Evolutionary conservation across 2,329 filamentous ascomycete genomes (phyloP).

Genomic region (Exophiala calicioides): DNA sequence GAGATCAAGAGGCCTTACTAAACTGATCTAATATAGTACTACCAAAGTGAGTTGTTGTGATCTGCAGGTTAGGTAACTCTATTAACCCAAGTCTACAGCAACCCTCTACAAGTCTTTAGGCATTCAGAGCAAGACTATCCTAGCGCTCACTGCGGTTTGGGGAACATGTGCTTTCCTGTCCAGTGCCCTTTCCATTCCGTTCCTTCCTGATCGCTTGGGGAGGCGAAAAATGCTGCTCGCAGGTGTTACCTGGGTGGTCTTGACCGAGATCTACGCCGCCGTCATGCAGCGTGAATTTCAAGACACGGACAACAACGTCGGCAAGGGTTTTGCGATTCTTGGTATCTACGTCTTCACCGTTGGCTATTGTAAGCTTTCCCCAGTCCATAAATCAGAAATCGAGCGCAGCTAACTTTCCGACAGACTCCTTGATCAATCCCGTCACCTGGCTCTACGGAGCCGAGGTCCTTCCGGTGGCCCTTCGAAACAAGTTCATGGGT

Average conservation of each 20-base stretch:
- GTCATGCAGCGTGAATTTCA: slow-evolving; percentile 61
- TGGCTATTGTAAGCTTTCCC: slow-evolving; percentile 49
- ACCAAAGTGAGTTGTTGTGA: slow-evolving; percentile 53
- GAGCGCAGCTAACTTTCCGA: background rate
- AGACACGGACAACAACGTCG: slow-evolving; percentile 54
- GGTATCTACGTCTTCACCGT: slow-evolving; percentile 62
- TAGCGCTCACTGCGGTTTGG: slow-evolving; percentile 79
- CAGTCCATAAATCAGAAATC: background rate
- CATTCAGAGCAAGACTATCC: slow-evolving; percentile 44
- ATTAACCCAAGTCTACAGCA: slow-evolving; percentile 51
- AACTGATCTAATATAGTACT: slow-evolving; percentile 51
- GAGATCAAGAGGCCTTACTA: background rate
- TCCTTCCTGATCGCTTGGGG: slow-evolving; percentile 59
- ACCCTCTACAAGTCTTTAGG: slow-evolving; percentile 69
- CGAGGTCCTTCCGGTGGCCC: slow-evolving; percentile 84
- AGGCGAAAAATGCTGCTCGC: slow-evolving; percentile 57
- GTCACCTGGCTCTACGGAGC: slow-evolving; percentile 78
- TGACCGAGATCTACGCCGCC: slow-evolving; percentile 60
- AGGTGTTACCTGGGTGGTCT: slow-evolving; percentile 52
- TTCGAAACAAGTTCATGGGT: slow-evolving; percentile 81
- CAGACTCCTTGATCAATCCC: slow-evolving; percentile 45
- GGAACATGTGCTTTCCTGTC: slow-evolving; percentile 93
- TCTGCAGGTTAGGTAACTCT: background rate
- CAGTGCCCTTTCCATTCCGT: slow-evolving; percentile 55
- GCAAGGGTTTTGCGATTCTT: slow-evolving; percentile 61